These are phyloP conservation scores for Coemansia sp. DNA, from an alignment of 192 early-diverging fungal species.

Conservation along the genomic window DNA sequence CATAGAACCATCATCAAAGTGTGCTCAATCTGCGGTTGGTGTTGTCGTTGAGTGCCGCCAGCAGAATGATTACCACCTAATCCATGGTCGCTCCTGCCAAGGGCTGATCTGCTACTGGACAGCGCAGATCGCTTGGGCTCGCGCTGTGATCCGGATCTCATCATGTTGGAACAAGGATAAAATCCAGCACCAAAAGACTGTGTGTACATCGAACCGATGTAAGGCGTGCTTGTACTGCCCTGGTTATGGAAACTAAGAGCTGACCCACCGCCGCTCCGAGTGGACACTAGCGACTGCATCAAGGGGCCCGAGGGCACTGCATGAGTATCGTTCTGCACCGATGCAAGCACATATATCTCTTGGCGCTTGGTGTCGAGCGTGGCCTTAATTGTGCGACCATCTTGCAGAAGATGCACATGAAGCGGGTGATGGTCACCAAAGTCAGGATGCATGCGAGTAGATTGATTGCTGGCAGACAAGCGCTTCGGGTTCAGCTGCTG, in stretches of 20 bases:
- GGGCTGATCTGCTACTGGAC: background rate
- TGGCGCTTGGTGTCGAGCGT: constrained; percentile 75
- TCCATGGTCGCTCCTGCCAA: background rate
- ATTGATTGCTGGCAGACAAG: constrained; percentile 4
- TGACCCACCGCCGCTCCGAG: constrained; percentile 17
- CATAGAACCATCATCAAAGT: constrained; percentile 45
- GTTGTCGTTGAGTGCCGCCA: constrained; percentile 1
- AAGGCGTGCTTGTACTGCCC: constrained; percentile 2
- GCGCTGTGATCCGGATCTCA: constrained; percentile 27
- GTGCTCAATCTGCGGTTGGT: constrained; percentile 18
- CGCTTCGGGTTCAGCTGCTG: constrained; percentile 25
- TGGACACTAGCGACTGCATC: constrained; percentile 25
- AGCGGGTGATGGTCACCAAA: constrained; percentile 21
- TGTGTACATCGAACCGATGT: constrained; percentile 15
- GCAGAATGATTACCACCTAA: background rate
- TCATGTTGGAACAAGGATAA: constrained; percentile 32
- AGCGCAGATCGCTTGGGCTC: constrained; percentile 8
- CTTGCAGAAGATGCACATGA: constrained; percentile 42
- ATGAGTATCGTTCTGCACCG: constrained; percentile 36
- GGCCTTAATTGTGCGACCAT: constrained; percentile 58
- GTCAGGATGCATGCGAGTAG: constrained; percentile 17
- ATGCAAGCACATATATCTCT: constrained; percentile 80
- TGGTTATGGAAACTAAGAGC: constrained; percentile 11
- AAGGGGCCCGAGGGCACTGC: constrained; percentile 3
- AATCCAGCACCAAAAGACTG: constrained; percentile 28